These are phyloP conservation scores for Protomyces arabidopsidicola DNA, from an alignment of 1,139 yeast genomes.

Conservation along the genomic window DNA sequence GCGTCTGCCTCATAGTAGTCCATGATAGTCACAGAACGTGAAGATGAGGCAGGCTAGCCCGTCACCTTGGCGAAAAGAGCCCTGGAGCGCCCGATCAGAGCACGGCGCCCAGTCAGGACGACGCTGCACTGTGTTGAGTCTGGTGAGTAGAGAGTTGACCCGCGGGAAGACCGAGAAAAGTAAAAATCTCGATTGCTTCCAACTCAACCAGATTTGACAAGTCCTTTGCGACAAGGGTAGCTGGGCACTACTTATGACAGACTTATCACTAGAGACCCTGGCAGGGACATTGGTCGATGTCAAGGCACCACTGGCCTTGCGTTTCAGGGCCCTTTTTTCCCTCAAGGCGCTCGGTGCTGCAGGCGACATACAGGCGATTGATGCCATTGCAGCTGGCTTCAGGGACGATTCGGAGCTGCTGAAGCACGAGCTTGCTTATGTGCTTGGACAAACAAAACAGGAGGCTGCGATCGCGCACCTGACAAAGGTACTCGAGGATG, in stretches of 20 bases:
- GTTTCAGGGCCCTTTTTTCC: slow-evolving; percentile 91
- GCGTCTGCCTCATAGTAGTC: neutral
- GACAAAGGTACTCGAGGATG: slow-evolving; percentile 63
- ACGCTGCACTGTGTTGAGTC: too few species aligned
- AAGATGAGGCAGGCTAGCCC: too few species aligned
- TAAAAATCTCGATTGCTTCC: too few species aligned
- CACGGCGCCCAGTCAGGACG: too few species aligned
- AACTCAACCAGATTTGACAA: too few species aligned
- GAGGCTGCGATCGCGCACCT: slow-evolving; percentile 68
- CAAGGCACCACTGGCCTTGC: slow-evolving; percentile 57
- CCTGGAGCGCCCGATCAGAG: too few species aligned
- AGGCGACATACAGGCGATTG: slow-evolving; percentile 62
- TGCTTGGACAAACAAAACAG: slow-evolving; percentile 93
- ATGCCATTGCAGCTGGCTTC: slow-evolving; percentile 77
- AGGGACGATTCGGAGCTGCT: slow-evolving; percentile 80
- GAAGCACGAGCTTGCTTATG: slow-evolving; percentile 97
- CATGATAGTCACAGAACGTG: neutral
- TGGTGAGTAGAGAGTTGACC: too few species aligned
- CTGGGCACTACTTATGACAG: too few species aligned
- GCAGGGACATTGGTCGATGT: slow-evolving; percentile 20
- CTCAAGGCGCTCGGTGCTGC: slow-evolving; percentile 75
- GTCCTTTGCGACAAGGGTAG: too few species aligned
- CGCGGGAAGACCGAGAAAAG: too few species aligned
- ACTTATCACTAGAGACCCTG: neutral
- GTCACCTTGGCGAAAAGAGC: too few species aligned